Evolutionary conservation across 108 stramenopile genomes (phyloP), one percentile per base, ranked within the genome.

Genomic region (Nitzschia sp.): DNA sequence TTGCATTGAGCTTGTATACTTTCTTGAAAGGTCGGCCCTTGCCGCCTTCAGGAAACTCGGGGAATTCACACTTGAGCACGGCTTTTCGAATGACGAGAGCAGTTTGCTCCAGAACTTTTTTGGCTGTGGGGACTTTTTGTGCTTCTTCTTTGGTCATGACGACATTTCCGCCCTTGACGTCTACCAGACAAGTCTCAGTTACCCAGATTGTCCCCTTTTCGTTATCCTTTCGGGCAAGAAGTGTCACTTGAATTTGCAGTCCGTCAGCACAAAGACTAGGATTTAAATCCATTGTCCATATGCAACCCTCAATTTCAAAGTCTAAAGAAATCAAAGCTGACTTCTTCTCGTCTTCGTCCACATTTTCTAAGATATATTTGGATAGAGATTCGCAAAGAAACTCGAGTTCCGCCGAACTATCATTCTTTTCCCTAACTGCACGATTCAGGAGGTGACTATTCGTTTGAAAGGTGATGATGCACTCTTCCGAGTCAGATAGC

Each of bases 1-100:
- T 85, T 33, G 84, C 85, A 72, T 89, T 89, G 54, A 92, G 61
- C 75, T 92, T 87, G 72, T 92, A 92, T 21, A 92, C 71, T 76
- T 88, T 85, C 54, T 87, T 72, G 58, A 91, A 91, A 6, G 77
- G 68, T 45, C 59, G 48, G 24, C 81, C 90, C 68, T 88, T 84
- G 59, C 87, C 82, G 18, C 87, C 87, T 71, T 88, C 90, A 26
- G 87, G 87, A 74, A 91, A 91, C 38, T 85, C 66, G 2, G 90
- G 90, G 45, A 91, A 86, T 76, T 86, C 85, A 48, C 84, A 77
- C 72, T 74, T 64, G 0, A 87, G 74, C 62, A 88, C 80, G 56
- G 79, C 75, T 72, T 86, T 85, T 30, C 85, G 54, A 46, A 90
- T 42, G 45, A 75, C 71, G 35, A 83, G 66, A 13, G 67, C 70